Conservation (phyloP, 1,284 basidiomycete species). For the Leccinum olivaceoglutinosum region DNA sequence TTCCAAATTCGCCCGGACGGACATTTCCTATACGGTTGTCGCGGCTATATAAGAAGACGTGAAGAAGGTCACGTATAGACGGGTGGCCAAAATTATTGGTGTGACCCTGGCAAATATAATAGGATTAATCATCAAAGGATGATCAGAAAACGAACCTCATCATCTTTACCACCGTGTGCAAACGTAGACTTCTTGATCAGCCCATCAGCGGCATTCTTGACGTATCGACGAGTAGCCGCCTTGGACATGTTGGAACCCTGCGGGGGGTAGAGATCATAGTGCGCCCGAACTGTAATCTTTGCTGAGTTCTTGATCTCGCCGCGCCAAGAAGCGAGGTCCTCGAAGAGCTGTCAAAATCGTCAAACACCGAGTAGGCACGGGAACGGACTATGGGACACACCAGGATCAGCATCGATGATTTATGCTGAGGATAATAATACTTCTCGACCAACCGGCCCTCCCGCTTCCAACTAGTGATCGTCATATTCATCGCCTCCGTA, state of each 20-base stretch:
- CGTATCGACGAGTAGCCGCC: neutral
- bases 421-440: neutral
- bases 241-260: neutral
- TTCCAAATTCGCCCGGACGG: too few species aligned
- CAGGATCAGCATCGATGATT: neutral
- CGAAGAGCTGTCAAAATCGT: neutral
- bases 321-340: neutral
- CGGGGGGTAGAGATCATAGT: neutral
- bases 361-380: too few species aligned
- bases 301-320: neutral
- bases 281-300: neutral
- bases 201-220: neutral
- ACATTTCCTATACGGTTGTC: neutral
- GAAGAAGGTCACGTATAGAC: neutral
- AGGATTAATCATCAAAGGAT: too few species aligned
- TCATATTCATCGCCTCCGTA: neutral
- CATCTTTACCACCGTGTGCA: neutral
- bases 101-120: neutral
- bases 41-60: neutral
- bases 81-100: neutral
- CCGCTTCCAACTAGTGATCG: neutral
- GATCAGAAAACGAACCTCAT: neutral
- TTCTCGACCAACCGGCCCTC: neutral
- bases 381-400: neutral
- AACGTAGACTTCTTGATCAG: neutral